Conservation (phyloP, 2,329 filamentous ascomycete species). For the Aspergillus caelatus region DNA sequence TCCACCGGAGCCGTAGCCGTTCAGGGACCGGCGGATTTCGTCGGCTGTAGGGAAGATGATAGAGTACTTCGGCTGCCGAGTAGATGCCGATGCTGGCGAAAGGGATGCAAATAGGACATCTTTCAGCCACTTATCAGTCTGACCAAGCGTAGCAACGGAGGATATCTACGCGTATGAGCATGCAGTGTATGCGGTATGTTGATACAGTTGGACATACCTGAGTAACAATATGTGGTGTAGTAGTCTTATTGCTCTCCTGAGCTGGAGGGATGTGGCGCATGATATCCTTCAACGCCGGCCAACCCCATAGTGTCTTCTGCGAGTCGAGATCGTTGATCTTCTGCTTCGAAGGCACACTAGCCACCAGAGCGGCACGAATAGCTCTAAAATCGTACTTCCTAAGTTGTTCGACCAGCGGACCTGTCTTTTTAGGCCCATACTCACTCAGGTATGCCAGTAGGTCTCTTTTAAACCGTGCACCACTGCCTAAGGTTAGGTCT, state of each 20-base stretch:
- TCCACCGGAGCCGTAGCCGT: conserved; percentile 75
- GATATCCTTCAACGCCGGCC: conserved; percentile 66
- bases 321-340: conserved; percentile 48
- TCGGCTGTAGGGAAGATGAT: conserved; percentile 80
- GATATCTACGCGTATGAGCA: conserved; percentile 63
- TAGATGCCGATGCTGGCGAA: conserved; percentile 22
- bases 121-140: conserved; percentile 71
- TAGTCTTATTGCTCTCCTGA: conserved; percentile 11
- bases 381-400: conserved; percentile 67
- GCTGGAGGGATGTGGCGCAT: conserved; percentile 58
- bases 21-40: conserved; percentile 74
- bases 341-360: conserved; percentile 74
- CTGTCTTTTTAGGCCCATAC: conserved; percentile 64
- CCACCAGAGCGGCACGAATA: conserved; percentile 72
- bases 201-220: conserved; percentile 32
- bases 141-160: conserved; percentile 78
- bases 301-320: conserved; percentile 70
- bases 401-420: conserved; percentile 61
- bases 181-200: neutral
- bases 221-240: conserved; percentile 39
- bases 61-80: conserved; percentile 58
- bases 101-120: conserved; percentile 61
- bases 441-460: conserved; percentile 70
- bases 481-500: conserved; percentile 57
- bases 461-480: conserved; percentile 73